Conservation (phyloP, 176 grass and related monocot genomes). For the Rhynchospora tenuis region DNA sequence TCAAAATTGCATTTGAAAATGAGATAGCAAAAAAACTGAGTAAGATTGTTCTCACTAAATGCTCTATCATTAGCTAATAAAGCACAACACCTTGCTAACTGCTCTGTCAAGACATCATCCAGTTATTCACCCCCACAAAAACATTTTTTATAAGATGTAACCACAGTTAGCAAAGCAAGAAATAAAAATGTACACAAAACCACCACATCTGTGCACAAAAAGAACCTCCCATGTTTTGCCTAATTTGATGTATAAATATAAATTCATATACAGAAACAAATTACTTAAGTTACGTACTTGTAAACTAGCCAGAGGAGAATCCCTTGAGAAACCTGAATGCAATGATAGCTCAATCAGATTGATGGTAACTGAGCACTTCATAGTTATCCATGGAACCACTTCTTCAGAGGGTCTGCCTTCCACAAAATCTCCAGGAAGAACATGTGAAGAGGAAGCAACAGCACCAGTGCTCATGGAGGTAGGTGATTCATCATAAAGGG, state of each 20-base stretch:
- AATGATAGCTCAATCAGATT: slow-evolving; percentile 86
- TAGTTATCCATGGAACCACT: slow-evolving; percentile 64
- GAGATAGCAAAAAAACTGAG: neutral
- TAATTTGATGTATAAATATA: slow-evolving; percentile 1
- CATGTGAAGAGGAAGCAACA: slow-evolving; percentile 32
- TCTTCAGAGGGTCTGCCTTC: slow-evolving; percentile 22
- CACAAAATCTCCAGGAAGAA: slow-evolving; percentile 39
- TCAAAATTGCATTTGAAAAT: neutral
- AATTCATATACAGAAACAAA: neutral
- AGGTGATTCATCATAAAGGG: slow-evolving; percentile 46
- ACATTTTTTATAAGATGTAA: neutral
- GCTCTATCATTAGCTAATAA: neutral
- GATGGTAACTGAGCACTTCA: slow-evolving; percentile 60
- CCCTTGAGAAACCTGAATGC: slow-evolving; percentile 75
- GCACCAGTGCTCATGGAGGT: slow-evolving; percentile 37
- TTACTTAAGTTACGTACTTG: slow-evolving; percentile 42
- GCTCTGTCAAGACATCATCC: neutral
- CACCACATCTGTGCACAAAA: neutral
- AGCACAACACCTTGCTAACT: neutral
- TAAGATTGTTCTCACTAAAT: slow-evolving; percentile 2
- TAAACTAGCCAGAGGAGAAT: slow-evolving; percentile 77
- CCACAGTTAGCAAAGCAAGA: neutral
- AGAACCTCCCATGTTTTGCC: neutral
- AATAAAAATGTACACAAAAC: neutral
- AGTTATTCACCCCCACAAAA: neutral